Percentiles rank a stretch among this genome's conserved stretches.
These are phyloP conservation scores for Crithidia expoeki DNA, from an alignment of 208 protist genomes.

Conservation along the genomic window DNA sequence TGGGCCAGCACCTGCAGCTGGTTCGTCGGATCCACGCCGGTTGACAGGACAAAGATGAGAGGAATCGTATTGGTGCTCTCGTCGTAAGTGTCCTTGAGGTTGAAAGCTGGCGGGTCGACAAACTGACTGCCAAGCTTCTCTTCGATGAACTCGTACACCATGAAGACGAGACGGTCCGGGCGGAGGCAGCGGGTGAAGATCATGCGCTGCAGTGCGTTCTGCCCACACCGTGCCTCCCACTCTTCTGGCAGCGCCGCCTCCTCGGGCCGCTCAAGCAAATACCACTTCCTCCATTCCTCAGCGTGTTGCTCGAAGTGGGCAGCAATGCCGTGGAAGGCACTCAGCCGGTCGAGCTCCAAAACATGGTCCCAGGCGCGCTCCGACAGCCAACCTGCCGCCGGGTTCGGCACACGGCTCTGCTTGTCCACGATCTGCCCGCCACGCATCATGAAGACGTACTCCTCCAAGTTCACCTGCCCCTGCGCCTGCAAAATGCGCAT, in stretches of 20 bases:
- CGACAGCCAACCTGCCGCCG: constrained; percentile 95
- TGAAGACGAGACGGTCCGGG: constrained; percentile 97
- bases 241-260: constrained; percentile 94
- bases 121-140: constrained; percentile 94
- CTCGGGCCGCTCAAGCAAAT: constrained; percentile 94
- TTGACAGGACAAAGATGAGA: constrained; percentile 98
- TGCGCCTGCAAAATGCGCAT: constrained; percentile 95
- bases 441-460: constrained; percentile 98
- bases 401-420: constrained; percentile 93
- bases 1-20: constrained; percentile 93
- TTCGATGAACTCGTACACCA: constrained; percentile 97
- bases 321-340: constrained; percentile 95
- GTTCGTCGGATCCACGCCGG: constrained; percentile 97
- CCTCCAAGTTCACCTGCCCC: constrained; percentile 92
- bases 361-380: constrained; percentile 97
- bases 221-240: constrained; percentile 88
- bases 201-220: constrained; percentile 96
- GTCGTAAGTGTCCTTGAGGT: constrained; percentile 95
- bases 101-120: constrained; percentile 96
- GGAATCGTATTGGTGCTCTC: constrained; percentile 94
- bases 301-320: constrained; percentile 95
- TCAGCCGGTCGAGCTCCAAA: constrained; percentile 96
- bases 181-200: constrained; percentile 97
- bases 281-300: constrained; percentile 96
- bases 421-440: constrained; percentile 96